Conservation (phyloP, 306 rosid species). For the Quercus parvula region DNA sequence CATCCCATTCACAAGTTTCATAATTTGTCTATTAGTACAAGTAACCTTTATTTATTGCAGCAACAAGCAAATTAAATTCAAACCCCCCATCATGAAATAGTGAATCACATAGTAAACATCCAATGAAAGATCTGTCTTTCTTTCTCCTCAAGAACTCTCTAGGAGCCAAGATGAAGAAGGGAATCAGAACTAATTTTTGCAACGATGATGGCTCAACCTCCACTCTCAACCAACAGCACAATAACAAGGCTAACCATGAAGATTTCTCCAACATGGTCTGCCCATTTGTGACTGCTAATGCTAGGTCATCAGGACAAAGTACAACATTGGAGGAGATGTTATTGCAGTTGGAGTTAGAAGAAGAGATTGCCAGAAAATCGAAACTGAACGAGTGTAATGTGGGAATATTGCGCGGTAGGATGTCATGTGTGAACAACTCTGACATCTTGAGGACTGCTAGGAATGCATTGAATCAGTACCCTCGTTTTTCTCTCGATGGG, state of each 20-base stretch:
- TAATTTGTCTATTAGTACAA: not conserved
- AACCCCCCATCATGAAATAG: constrained; percentile 15
- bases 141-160: constrained; percentile 68
- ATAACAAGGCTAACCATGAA: not conserved
- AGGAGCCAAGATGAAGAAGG: constrained; percentile 77
- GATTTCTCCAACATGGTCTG: constrained; percentile 19
- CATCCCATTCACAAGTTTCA: constrained; percentile 59
- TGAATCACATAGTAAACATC: not conserved
- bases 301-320: constrained; percentile 24
- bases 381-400: constrained; percentile 27
- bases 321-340: constrained; percentile 70
- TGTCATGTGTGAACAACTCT: constrained; percentile 76
- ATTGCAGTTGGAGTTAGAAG: constrained; percentile 62
- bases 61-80: not conserved
- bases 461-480: constrained; percentile 88
- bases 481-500: constrained; percentile 92
- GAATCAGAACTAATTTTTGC: constrained; percentile 64
- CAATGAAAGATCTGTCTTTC: constrained; percentile 61
- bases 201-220: constrained; percentile 59
- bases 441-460: constrained; percentile 80
- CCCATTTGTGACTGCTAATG: not conserved
- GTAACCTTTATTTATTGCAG: constrained; percentile 23
- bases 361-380: constrained; percentile 53
- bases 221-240: constrained; percentile 56
- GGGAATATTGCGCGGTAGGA: constrained; percentile 41